Evolutionary conservation across 306 rosid species (phyloP).

Genomic region (Quercus mongolica): DNA sequence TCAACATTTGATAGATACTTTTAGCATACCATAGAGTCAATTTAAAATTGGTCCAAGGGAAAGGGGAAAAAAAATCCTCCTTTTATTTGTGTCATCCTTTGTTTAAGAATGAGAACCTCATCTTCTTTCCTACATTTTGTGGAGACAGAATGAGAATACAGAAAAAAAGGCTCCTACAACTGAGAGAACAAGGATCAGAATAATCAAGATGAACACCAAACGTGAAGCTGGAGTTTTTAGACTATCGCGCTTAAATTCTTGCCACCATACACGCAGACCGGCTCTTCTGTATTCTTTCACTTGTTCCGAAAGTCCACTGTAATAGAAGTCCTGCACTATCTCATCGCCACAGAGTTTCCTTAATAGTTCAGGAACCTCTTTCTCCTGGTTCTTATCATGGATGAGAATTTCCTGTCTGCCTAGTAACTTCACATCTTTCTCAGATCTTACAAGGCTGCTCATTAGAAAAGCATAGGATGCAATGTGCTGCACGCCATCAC

Average conservation of each 20-base stretch:
- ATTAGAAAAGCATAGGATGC: slow-evolving; percentile 47
- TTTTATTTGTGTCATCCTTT: not conserved
- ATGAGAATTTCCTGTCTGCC: slow-evolving; percentile 21
- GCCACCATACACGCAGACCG: slow-evolving; percentile 10
- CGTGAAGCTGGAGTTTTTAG: not conserved
- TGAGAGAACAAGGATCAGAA: slow-evolving; percentile 28
- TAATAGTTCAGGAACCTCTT: slow-evolving; percentile 20
- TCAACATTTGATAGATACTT: not conserved
- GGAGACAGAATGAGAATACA: slow-evolving; percentile 24
- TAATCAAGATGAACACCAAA: slow-evolving; percentile 3
- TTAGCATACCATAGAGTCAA: not conserved
- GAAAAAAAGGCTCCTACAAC: slow-evolving; percentile 29
- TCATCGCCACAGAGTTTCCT: slow-evolving; percentile 14
- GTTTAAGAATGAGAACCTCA: not conserved
- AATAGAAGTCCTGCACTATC: slow-evolving; percentile 22
- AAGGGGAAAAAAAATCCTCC: not conserved
- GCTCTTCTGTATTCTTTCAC: slow-evolving; percentile 7
- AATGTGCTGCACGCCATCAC: slow-evolving; percentile 26
- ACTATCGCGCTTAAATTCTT: not conserved
- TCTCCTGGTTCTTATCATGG: slow-evolving; percentile 1
- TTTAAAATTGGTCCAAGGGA: not conserved
- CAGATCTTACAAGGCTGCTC: slow-evolving; percentile 21
- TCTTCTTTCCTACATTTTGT: not conserved
- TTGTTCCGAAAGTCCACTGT: slow-evolving; percentile 32
- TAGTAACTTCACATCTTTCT: slow-evolving; percentile 37